Conservation (phyloP, 2,329 filamentous ascomycete species). For the Hypomyces rosellus region DNA sequence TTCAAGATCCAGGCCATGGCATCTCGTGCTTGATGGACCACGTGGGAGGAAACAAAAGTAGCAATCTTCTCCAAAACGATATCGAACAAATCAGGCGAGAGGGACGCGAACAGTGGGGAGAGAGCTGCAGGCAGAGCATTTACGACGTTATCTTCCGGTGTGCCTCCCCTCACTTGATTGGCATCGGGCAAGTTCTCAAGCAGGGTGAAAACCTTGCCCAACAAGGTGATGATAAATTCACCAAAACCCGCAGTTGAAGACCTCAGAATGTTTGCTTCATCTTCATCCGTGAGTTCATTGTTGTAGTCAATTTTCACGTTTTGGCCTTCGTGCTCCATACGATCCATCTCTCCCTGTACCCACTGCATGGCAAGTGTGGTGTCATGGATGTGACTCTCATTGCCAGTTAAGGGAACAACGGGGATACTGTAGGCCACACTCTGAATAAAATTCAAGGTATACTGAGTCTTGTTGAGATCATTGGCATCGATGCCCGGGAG, state of each 20-base stretch:
- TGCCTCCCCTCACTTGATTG: slow-evolving; percentile 78
- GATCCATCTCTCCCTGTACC: slow-evolving; percentile 90
- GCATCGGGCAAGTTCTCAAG: slow-evolving; percentile 93
- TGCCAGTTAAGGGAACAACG: slow-evolving; percentile 63
- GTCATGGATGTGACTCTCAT: slow-evolving; percentile 61
- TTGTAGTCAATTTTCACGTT: slow-evolving; percentile 81
- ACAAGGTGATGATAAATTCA: slow-evolving; percentile 83
- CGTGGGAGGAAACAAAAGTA: slow-evolving; percentile 85
- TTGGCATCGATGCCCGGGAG: slow-evolving; percentile 96
- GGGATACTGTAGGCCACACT: slow-evolving; percentile 95
- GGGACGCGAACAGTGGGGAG: slow-evolving; percentile 79
- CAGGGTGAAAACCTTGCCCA: slow-evolving; percentile 92
- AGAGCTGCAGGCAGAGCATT: slow-evolving; percentile 90
- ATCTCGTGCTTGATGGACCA: slow-evolving; percentile 93
- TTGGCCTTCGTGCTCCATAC: slow-evolving; percentile 83
- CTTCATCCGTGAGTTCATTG: slow-evolving; percentile 72
- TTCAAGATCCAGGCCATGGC: slow-evolving; percentile 99
- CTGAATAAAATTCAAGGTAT: slow-evolving; percentile 92
- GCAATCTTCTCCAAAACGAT: slow-evolving; percentile 87
- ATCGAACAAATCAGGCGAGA: slow-evolving; percentile 92
- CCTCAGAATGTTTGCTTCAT: slow-evolving; percentile 79
- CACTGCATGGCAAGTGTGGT: slow-evolving; percentile 79
- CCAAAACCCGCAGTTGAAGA: slow-evolving; percentile 92
- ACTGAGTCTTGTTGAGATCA: slow-evolving; percentile 91
- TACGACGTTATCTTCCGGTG: slow-evolving; percentile 93